Evolutionary conservation across 352 stramenopile genomes (phyloP).

Genomic region (Thalassiosira mediterranea): DNA sequence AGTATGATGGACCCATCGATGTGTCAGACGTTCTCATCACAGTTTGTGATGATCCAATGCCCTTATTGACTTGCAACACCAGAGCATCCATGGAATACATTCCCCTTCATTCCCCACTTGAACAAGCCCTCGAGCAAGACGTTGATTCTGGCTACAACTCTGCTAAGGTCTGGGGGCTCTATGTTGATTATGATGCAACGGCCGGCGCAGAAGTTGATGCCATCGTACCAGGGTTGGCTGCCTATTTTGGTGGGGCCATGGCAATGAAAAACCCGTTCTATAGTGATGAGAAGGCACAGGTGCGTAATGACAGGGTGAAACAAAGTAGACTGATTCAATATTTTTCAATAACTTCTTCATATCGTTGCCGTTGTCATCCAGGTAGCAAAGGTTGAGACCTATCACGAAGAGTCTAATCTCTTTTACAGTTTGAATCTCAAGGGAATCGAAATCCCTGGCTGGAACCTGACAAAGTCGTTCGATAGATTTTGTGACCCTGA

Average conservation of each 20-base stretch:
- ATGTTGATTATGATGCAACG: constrained; percentile 1
- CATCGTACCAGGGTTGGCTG: background rate
- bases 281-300: background rate
- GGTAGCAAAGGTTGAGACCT: no score
- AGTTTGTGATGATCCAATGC: background rate
- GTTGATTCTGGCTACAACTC: background rate
- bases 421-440: background rate
- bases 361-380: no score
- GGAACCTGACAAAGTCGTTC: background rate
- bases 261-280: background rate
- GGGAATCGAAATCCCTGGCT: background rate
- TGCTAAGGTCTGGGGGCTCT: background rate
- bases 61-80: background rate
- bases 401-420: no score
- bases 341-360: no score
- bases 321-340: no score
- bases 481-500: background rate
- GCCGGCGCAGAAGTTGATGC: background rate
- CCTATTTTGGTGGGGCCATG: background rate
- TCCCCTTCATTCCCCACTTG: background rate
- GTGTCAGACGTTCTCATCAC: background rate
- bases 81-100: background rate
- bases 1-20: background rate
- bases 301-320: no score
- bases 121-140: background rate